phyloP scores from a whole-genome alignment of 1,284 basidiomycete species.

The Pterula multifida region DNA sequence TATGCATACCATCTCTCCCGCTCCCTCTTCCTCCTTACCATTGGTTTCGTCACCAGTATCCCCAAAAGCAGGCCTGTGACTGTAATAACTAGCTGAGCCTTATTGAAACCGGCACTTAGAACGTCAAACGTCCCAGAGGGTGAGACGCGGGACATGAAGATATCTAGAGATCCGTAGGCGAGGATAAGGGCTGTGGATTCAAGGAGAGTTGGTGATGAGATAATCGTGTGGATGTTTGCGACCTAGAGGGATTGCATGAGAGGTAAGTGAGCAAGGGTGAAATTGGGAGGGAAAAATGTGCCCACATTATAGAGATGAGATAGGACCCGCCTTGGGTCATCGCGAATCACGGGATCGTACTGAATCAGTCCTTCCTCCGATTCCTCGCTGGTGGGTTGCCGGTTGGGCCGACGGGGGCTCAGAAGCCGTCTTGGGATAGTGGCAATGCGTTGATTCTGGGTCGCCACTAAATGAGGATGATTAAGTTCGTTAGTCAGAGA shows the following conservation, averaged over 20 bases:
- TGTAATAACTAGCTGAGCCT: slow-evolving; percentile 82
- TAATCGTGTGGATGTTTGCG: slow-evolving; percentile 46
- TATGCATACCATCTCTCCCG: slow-evolving; percentile 57
- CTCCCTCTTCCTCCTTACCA: slow-evolving; percentile 54
- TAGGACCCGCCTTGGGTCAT: slow-evolving; percentile 64
- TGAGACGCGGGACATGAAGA: slow-evolving; percentile 75
- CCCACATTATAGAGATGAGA: slow-evolving; percentile 70
- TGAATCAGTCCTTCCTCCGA: slow-evolving; percentile 78
- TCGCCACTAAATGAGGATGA: slow-evolving; percentile 49
- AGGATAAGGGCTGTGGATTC: slow-evolving; percentile 91
- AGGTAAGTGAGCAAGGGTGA: slow-evolving; percentile 1
- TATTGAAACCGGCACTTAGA: slow-evolving; percentile 88
- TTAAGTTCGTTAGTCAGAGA: slow-evolving; percentile 1
- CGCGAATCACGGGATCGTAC: slow-evolving; percentile 71
- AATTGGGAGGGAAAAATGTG: slow-evolving; percentile 3
- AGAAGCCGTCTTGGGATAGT: slow-evolving; percentile 66
- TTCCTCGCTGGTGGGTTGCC: slow-evolving; percentile 70
- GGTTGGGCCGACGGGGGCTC: slow-evolving; percentile 75
- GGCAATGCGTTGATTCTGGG: slow-evolving; percentile 61
- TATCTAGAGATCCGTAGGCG: slow-evolving; percentile 72
- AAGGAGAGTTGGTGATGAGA: slow-evolving; percentile 73
- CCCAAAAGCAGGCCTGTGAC: slow-evolving; percentile 61
- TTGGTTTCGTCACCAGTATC: slow-evolving; percentile 66
- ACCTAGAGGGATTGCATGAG: slow-evolving; percentile 30
- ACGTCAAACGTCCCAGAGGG: slow-evolving; percentile 92